Conservation (phyloP, 169 alveolate species). For the Miamiensis avidus region DNA sequence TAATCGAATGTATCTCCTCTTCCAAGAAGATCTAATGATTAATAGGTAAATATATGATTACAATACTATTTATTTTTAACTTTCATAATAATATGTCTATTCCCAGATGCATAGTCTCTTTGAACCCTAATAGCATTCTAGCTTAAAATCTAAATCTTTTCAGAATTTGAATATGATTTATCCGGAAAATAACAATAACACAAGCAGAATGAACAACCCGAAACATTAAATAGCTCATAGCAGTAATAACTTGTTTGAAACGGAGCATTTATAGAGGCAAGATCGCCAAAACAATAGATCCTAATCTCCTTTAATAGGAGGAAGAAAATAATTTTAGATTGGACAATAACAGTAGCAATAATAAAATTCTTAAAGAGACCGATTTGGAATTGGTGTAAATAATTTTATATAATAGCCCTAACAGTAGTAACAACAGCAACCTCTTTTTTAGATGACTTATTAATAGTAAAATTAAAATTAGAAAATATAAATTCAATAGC, state of each 20-base stretch:
- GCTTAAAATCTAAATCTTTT: too few species aligned
- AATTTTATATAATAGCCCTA: too few species aligned
- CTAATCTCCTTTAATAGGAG: neutral
- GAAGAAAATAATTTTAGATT: neutral
- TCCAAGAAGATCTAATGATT: too few species aligned
- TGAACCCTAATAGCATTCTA: neutral
- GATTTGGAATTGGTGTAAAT: too few species aligned
- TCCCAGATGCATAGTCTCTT: too few species aligned
- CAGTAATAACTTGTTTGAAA: too few species aligned
- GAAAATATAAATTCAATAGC: too few species aligned
- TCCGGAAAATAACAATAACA: too few species aligned
- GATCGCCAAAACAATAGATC: neutral
- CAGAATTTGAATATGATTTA: neutral
- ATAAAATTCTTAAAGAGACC: neutral
- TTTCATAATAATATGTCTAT: neutral
- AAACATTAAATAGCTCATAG: neutral
- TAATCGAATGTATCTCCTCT: neutral
- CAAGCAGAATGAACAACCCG: neutral
- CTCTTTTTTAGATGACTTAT: too few species aligned
- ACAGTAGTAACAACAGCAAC: too few species aligned
- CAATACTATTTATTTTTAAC: neutral
- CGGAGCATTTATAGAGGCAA: neutral
- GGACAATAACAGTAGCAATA: neutral
- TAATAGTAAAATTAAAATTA: too few species aligned
- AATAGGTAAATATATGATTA: neutral